phyloP scores from a whole-genome alignment of 2,329 filamentous ascomycete species.

The Xylaria sp. region DNA sequence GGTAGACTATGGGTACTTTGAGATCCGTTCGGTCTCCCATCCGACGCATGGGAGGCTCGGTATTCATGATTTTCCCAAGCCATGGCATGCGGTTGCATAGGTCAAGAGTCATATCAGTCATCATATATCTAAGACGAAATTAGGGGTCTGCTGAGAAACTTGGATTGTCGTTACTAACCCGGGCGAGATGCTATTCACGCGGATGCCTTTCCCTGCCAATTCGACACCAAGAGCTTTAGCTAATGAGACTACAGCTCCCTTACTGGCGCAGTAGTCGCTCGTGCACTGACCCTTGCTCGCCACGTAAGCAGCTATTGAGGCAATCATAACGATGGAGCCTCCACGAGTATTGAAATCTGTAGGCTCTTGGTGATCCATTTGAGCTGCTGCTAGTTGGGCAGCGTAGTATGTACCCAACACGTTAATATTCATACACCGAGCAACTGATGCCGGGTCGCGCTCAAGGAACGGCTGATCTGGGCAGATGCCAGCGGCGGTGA shows the following conservation, averaged over 20 bases:
- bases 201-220: slow-evolving; percentile 48
- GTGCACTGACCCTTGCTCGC: slow-evolving; percentile 49
- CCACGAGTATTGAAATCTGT: slow-evolving; percentile 41
- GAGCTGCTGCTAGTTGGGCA: slow-evolving; percentile 51
- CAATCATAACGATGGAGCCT: slow-evolving; percentile 51
- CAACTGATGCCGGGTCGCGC: slow-evolving; percentile 42
- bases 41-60: slow-evolving; percentile 54
- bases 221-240: slow-evolving; percentile 55
- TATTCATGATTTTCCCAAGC: slow-evolving; percentile 52
- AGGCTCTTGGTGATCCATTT: slow-evolving; percentile 50
- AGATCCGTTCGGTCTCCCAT: slow-evolving; percentile 55
- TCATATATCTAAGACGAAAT: slow-evolving; percentile 47
- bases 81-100: slow-evolving; percentile 45
- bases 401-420: slow-evolving; percentile 52
- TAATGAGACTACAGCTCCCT: slow-evolving; percentile 59
- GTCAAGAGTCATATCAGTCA: slow-evolving; percentile 52
- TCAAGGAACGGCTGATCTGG: slow-evolving; percentile 32
- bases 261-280: slow-evolving; percentile 58
- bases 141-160: background rate
- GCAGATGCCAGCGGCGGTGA: slow-evolving; percentile 34
- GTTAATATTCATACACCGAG: slow-evolving; percentile 47
- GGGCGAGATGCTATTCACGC: slow-evolving; percentile 52
- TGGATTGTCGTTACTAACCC: slow-evolving; percentile 39
- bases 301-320: slow-evolving; percentile 50
- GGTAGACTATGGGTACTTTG: slow-evolving; percentile 55